phyloP scores from a whole-genome alignment of 116 monocot genomes.

The Posidonia oceanica region DNA sequence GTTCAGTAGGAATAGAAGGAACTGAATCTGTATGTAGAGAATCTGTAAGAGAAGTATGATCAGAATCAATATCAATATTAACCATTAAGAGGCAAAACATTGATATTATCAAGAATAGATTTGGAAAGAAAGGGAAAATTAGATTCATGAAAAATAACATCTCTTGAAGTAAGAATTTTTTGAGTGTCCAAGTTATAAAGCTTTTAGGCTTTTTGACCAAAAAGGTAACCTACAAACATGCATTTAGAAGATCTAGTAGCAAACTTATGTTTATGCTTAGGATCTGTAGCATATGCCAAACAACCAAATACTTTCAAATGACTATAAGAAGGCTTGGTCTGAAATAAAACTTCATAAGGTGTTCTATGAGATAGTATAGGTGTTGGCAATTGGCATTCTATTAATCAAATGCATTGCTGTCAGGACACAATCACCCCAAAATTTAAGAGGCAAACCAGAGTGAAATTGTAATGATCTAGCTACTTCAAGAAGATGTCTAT shows the following conservation, averaged over 20 bases:
- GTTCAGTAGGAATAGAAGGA: neutral
- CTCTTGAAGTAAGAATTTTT: too few species aligned
- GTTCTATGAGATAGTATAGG: neutral
- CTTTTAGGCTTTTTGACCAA: neutral
- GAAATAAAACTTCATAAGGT: neutral
- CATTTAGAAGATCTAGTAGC: neutral
- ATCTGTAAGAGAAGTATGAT: too few species aligned
- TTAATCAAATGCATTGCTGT: neutral
- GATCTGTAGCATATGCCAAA: neutral
- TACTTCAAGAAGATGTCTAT: neutral
- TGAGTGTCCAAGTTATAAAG: too few species aligned
- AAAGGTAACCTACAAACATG: neutral
- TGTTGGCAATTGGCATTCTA: neutral
- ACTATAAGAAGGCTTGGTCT: neutral
- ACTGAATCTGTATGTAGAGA: too few species aligned
- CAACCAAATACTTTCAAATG: neutral
- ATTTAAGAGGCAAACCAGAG: neutral
- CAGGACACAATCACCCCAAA: neutral
- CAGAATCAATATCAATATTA: neutral
- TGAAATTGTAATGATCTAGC: neutral
- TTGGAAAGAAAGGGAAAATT: too few species aligned
- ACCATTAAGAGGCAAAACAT: neutral
- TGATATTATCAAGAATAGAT: neutral
- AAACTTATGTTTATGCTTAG: neutral
- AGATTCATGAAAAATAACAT: neutral